Evolutionary conservation across 1,284 basidiomycete genomes (phyloP).

Genomic region (Golubevia pallescens): DNA sequence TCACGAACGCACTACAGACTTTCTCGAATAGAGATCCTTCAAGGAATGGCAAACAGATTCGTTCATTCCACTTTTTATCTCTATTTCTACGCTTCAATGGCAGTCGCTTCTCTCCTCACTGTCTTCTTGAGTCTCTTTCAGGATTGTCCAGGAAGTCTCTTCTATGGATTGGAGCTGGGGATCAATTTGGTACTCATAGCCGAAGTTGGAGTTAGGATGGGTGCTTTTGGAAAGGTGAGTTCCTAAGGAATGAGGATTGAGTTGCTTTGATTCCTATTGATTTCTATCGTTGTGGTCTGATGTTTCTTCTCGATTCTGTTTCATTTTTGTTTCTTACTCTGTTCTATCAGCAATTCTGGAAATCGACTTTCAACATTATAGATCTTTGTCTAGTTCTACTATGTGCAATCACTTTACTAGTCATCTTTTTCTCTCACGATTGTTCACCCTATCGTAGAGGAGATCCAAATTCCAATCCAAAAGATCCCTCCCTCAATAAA

Average conservation of each 20-base stretch:
- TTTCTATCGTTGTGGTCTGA: not conserved
- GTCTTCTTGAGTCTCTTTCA: slow-evolving; percentile 46
- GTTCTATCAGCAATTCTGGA: slow-evolving; percentile 62
- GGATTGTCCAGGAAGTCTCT: slow-evolving; percentile 51
- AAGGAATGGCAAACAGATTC: slow-evolving; percentile 60
- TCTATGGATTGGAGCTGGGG: slow-evolving; percentile 52
- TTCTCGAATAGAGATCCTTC: slow-evolving; percentile 50
- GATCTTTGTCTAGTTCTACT: slow-evolving; percentile 52
- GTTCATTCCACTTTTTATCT: slow-evolving; percentile 59
- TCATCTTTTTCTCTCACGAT: slow-evolving; percentile 58
- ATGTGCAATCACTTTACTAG: slow-evolving; percentile 50
- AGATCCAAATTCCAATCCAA: not conserved
- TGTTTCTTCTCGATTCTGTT: not conserved
- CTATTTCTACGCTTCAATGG: slow-evolving; percentile 60
- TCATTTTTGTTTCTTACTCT: not conserved
- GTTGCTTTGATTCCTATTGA: not conserved
- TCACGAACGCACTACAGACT: slow-evolving; percentile 45
- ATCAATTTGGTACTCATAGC: slow-evolving; percentile 56
- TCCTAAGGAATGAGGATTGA: too few species aligned
- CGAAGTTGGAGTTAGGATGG: slow-evolving; percentile 49
- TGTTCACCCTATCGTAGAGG: slow-evolving; percentile 47
- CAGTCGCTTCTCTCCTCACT: slow-evolving; percentile 47
- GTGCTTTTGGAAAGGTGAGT: slow-evolving; percentile 51
- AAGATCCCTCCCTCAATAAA: slow-evolving; percentile 14
- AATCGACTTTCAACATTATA: slow-evolving; percentile 55